Base-by-base conservation (phyloP, 2,329 filamentous ascomycete species). In the Shiraia bambusicola region DNA sequence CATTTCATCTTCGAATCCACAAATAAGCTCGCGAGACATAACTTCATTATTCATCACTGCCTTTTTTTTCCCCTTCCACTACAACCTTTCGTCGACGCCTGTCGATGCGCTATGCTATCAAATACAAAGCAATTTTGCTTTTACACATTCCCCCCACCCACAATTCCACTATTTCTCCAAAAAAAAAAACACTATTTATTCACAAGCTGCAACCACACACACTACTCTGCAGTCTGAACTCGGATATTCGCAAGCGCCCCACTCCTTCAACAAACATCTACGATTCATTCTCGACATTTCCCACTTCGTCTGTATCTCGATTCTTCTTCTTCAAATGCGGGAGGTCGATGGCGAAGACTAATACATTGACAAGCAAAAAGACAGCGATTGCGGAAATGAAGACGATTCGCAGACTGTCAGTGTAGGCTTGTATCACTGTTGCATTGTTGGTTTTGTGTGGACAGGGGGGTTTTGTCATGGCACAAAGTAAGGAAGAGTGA, bases 261-360 rank as follows among this genome's bases (percentile, higher is more conserved):
- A n/a, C 8, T 19, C 31, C 15, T 34, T 22, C 3, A 9, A 14
- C 5, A 16, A 15, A 9, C n/a, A 34, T 19, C 24, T 16, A 34
- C 16, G 31, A 28, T 26, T 9, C 34, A 22, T 14, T 13, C 22
- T 38, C 25, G 12, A 34, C 45, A 25, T 40, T 37, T 5, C 50
- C 55, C 9, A 41, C 42, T 5, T 32, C 25, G 12, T 54, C 52
- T 6, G 36, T 38, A n/a, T 47, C 43, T 3, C 4, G 17, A 13
- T 53, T 19, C 27, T 52, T 58, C 39, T 52, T 56, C 37, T 54
- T 57, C 30, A 69, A 35, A 37, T 74, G 72, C 1, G 80, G 81
- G 52, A 86, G 56, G 56, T 70, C 76, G 15, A 84, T 69, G 0
- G 76, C 75, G 26, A 76, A 9, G 2, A 83, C 61, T 35, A 84